A percentile compares a stretch with the other conserved stretches of the same genome.
Conservation (phyloP, 441 rosid species). For the Bocquillonia castaneifolia region DNA sequence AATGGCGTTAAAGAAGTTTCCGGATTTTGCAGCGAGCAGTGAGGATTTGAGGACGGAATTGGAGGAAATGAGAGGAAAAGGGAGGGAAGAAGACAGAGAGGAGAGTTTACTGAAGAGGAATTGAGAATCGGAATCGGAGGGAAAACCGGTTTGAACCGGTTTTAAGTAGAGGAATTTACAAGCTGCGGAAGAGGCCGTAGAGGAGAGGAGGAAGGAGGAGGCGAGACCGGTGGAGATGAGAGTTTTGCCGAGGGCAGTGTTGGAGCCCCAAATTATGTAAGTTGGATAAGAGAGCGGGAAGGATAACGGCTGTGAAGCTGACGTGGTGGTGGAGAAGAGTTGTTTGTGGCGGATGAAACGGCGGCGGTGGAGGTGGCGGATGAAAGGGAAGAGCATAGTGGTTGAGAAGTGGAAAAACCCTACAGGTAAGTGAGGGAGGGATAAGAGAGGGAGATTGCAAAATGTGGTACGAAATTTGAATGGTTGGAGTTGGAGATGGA, state of each 20-base stretch:
- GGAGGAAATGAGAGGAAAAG: slow-evolving; percentile 39
- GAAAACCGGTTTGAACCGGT: slow-evolving; percentile 90
- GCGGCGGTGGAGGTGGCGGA: slow-evolving; percentile 23
- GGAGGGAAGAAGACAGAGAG: slow-evolving; percentile 48
- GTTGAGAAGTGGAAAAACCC: background rate
- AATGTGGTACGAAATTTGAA: background rate
- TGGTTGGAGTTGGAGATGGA: background rate
- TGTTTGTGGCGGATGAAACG: slow-evolving; percentile 20
- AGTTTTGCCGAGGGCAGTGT: slow-evolving; percentile 94
- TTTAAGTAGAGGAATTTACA: slow-evolving; percentile 63
- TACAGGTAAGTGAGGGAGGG: background rate
- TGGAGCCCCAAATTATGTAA: slow-evolving; percentile 72
- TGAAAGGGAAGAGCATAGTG: slow-evolving; percentile 13
- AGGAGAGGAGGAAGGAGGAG: slow-evolving; percentile 61
- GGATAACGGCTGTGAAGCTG: slow-evolving; percentile 22
- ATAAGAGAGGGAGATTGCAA: background rate
- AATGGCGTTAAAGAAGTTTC: slow-evolving; percentile 5
- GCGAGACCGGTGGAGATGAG: slow-evolving; percentile 90
- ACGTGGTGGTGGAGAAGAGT: slow-evolving; percentile 23
- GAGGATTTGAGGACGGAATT: slow-evolving; percentile 58
- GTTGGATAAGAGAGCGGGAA: slow-evolving; percentile 71
- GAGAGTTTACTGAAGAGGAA: slow-evolving; percentile 62
- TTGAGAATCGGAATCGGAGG: slow-evolving; percentile 77
- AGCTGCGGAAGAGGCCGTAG: slow-evolving; percentile 27
- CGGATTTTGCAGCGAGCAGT: slow-evolving; percentile 43